phyloP scores from a whole-genome alignment of 148 eudicot species.

The Persicaria maculosa region DNA sequence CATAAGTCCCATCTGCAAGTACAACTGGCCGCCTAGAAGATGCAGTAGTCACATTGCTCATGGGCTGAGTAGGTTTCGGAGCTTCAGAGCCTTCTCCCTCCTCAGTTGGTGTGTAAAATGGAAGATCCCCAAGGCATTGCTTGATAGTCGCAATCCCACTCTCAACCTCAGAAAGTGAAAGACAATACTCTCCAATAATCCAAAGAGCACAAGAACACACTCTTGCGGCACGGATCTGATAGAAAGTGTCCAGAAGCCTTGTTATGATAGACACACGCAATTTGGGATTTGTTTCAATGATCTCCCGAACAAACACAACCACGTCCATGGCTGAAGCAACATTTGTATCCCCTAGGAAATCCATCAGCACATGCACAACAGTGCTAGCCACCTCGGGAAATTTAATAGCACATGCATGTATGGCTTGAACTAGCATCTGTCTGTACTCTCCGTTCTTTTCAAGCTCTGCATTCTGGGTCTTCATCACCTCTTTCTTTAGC shows the following conservation, averaged over 20 bases:
- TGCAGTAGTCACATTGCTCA: slow-evolving; percentile 57
- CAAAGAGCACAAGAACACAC: slow-evolving; percentile 94
- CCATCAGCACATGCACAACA: slow-evolving; percentile 96
- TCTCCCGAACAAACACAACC: slow-evolving; percentile 82
- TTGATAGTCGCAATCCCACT: slow-evolving; percentile 73
- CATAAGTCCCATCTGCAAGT: slow-evolving; percentile 96
- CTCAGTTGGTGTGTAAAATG: slow-evolving; percentile 66
- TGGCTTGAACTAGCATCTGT: slow-evolving; percentile 97
- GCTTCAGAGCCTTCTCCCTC: slow-evolving; percentile 66
- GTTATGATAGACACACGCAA: slow-evolving; percentile 79
- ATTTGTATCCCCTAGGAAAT: slow-evolving; percentile 92
- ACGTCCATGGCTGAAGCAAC: slow-evolving; percentile 93
- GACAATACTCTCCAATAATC: slow-evolving; percentile 90
- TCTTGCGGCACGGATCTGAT: slow-evolving; percentile 87
- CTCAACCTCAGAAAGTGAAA: slow-evolving; percentile 87
- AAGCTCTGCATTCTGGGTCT: slow-evolving; percentile 84
- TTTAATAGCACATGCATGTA: slow-evolving; percentile 89
- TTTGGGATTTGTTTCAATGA: slow-evolving; percentile 84
- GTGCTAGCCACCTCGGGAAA: slow-evolving; percentile 98
- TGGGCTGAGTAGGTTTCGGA: slow-evolving; percentile 56
- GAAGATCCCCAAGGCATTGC: slow-evolving; percentile 91
- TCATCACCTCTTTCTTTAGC: slow-evolving; percentile 89
- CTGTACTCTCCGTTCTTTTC: slow-evolving; percentile 95
- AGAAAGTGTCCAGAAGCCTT: slow-evolving; percentile 86
- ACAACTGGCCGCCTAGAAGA: slow-evolving; percentile 87